Base-by-base conservation (phyloP, 495 filamentous ascomycete species). In the Penicillium crystallinum region DNA sequence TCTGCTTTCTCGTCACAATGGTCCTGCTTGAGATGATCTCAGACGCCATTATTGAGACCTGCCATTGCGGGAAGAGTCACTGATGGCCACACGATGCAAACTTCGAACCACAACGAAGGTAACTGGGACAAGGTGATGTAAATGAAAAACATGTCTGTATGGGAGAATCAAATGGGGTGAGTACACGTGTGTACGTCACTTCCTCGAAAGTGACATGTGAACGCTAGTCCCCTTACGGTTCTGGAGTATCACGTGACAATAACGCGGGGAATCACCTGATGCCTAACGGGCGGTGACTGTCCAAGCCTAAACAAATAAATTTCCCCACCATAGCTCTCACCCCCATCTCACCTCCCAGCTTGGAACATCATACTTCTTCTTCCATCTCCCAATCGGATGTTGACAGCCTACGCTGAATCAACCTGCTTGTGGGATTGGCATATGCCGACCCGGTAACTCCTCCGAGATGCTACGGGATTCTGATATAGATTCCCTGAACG, bases 381-480 rank as follows among this genome's bases (percentile, higher is more conserved):
- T 33, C n/a, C 35, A 47, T 30, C 18, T 31, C 29, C 42, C 4
- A 38, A 47, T 59, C 56, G 52, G 14, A 62, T 65, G 55, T 37
- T 27, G 27, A 33, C 30, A 23, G 40, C 7, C 6, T 33, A 17
- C 17, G 14, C 27, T 49, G 30, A 38, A 25, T 35, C 36, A 33
- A 30, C 27, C 39, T 15, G 37, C 50, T 34, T 35, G 27, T 49
- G 59, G 62, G 59, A 62, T 39, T 53, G 54, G 62, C 62, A 29
- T 46, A 58, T 54, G 62, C 57, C 54, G 55, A 56, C 52, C 61
- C 57, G 38, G 8, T 47, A 39, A 22, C 52, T 43, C 33, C 15
- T 33, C 45, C 59, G 64, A 56, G 27, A 72, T 75, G 70, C 57
- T 72, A n/a, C 49, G 62, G 35, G 69, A 75, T 45, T 49, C 63